Evolutionary conservation across 805 yeast species (phyloP).

Genomic region (Kazachstania taianensis): DNA sequence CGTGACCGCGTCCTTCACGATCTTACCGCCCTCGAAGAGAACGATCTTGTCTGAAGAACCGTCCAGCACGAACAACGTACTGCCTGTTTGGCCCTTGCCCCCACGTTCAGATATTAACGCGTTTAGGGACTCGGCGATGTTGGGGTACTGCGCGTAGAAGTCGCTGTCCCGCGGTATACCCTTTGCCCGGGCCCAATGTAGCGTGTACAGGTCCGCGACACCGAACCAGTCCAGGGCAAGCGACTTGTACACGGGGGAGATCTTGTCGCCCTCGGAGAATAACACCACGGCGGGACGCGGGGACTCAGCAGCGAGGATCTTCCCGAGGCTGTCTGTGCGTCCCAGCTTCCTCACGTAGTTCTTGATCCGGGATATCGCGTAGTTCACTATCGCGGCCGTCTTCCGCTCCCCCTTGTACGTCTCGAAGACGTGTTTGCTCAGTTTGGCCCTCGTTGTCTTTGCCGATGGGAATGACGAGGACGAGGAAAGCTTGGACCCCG

Average conservation of each 20-base stretch:
- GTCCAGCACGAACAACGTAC: conserved; percentile 19
- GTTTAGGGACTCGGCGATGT: conserved; percentile 13
- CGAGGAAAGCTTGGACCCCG: neutral
- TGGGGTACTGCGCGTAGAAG: conserved; percentile 16
- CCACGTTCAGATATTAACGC: conserved; percentile 9
- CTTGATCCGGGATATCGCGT: conserved; percentile 48
- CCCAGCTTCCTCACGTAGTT: conserved; percentile 51
- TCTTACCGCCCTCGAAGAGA: conserved; percentile 12
- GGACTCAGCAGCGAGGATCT: conserved; percentile 14
- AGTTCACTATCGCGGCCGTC: conserved; percentile 43
- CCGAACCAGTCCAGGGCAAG: conserved; percentile 63
- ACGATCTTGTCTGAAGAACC: conserved; percentile 11
- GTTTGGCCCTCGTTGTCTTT: conserved; percentile 2
- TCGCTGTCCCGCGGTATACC: neutral
- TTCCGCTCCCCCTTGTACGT: conserved; percentile 53
- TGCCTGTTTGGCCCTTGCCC: conserved; percentile 9
- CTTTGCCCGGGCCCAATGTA: conserved; percentile 10
- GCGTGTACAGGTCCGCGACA: conserved; percentile 37
- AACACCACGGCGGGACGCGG: conserved; percentile 37
- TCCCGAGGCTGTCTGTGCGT: conserved; percentile 26
- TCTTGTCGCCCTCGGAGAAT: conserved; percentile 39
- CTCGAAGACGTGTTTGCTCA: conserved; percentile 40
- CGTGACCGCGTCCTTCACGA: conserved; percentile 19
- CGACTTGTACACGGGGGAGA: conserved; percentile 50
- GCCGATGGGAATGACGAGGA: neutral